Evolutionary conservation across 2,329 filamentous ascomycete genomes (phyloP).

Genomic region (Calonectria ilicicola): DNA sequence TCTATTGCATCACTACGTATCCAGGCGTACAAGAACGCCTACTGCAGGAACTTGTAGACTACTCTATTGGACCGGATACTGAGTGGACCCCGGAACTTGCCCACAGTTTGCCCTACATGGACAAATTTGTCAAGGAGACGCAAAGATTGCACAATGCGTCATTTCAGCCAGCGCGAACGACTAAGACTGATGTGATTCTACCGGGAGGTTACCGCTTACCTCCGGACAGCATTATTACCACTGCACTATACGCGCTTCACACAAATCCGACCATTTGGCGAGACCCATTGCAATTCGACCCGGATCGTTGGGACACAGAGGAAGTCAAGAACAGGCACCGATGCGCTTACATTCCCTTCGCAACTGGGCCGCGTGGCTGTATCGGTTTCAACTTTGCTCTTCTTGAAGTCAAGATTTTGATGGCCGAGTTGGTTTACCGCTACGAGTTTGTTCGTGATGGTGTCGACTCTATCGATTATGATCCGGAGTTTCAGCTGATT

Average conservation of each 20-base stretch:
- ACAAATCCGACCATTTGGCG: background rate
- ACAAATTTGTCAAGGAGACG: slow-evolving; percentile 4
- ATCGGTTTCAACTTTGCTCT: slow-evolving; percentile 1
- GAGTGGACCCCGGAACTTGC: background rate
- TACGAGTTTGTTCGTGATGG: background rate
- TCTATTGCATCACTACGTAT: background rate
- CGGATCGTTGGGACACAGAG: background rate
- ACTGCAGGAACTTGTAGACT: background rate
- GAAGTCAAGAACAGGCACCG: background rate
- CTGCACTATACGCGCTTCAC: background rate
- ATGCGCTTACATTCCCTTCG: background rate
- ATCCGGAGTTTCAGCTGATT: background rate
- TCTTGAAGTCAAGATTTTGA: background rate
- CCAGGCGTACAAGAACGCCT: background rate
- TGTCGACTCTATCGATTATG: background rate
- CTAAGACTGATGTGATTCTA: background rate
- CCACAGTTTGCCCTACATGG: background rate
- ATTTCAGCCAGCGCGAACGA: background rate
- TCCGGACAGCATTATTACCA: background rate
- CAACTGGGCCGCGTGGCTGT: background rate
- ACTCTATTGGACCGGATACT: background rate
- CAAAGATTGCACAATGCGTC: background rate
- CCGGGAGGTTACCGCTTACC: background rate
- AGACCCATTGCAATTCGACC: background rate
- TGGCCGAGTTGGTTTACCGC: background rate